Evolutionary conservation across 805 yeast species (phyloP).

Genomic region (Dipodascus albidus): DNA sequence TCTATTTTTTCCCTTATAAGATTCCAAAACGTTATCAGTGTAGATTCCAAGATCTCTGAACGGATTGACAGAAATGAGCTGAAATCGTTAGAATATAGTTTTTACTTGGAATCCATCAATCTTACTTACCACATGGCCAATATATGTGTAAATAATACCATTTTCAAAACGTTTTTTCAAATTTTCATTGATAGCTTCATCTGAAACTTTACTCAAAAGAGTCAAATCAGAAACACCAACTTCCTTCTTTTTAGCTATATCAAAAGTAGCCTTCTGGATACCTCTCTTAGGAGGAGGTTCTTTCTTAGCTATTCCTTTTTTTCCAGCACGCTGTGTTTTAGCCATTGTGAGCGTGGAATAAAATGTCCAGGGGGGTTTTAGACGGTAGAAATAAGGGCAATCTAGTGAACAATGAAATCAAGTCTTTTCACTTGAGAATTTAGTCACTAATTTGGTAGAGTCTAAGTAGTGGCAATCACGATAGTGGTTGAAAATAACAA

Average conservation of each 20-base stretch:
- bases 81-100: neutral
- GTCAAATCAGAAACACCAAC: conserved; percentile 98
- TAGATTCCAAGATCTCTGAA: conserved; percentile 94
- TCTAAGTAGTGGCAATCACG: neutral
- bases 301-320: conserved; percentile 46
- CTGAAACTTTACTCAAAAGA: conserved; percentile 73
- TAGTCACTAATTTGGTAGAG: no score
- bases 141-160: conserved; percentile 59
- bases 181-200: conserved; percentile 87
- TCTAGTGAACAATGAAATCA: neutral
- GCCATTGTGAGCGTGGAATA: conserved; percentile 39
- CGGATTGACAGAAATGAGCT: conserved; percentile 87
- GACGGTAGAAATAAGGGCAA: no score
- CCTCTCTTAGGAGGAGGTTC: conserved; percentile 28
- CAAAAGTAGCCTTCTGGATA: conserved; percentile 84
- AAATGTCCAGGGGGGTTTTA: neutral
- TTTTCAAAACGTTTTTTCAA: conserved; percentile 80
- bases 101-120: neutral
- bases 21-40: conserved; percentile 61
- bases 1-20: conserved; percentile 85
- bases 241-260: conserved; percentile 77
- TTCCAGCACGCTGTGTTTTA: conserved; percentile 61
- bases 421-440: no score
- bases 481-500: neutral
- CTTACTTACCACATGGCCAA: conserved; percentile 27